Percentiles rank a stretch among this genome's conserved stretches.
These are phyloP conservation scores for Thalassia testudinum DNA, from an alignment of 116 monocot genomes.

Conservation along the genomic window DNA sequence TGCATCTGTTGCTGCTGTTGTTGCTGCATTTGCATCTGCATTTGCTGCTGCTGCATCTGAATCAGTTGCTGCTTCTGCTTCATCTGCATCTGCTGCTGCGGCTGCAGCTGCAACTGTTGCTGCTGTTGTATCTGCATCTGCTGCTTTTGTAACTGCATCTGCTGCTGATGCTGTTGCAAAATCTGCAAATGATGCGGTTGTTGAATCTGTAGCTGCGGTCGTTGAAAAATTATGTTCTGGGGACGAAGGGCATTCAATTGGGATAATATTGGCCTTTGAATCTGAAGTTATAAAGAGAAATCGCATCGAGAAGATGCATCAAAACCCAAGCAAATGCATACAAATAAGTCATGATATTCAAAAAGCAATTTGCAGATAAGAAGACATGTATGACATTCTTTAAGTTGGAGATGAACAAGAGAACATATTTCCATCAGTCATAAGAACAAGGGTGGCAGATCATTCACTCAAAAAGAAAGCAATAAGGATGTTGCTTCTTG, in stretches of 20 bases:
- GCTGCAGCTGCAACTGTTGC: slow-evolving; percentile 11
- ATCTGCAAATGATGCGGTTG: background rate
- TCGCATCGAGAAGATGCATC: background rate
- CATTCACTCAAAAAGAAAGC: no score
- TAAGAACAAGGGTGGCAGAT: no score
- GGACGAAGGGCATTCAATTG: slow-evolving; percentile 41
- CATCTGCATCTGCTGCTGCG: slow-evolving; percentile 16
- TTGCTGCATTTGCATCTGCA: background rate
- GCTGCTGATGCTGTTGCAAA: background rate
- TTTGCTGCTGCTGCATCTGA: slow-evolving; percentile 13
- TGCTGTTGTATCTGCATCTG: no score
- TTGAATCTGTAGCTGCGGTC: slow-evolving; percentile 7
- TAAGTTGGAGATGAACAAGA: no score
- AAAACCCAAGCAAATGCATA: background rate
- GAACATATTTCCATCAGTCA: no score
- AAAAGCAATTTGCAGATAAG: no score
- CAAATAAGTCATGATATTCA: no score
- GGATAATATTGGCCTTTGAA: slow-evolving; percentile 51
- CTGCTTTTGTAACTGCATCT: background rate
- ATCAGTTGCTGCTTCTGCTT: slow-evolving; percentile 28
- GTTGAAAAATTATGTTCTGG: slow-evolving; percentile 45
- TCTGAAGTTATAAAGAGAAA: background rate
- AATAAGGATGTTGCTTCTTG: no score
- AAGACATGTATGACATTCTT: no score
- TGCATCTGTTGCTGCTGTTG: background rate